These are phyloP conservation scores for Dendrobium officinale DNA, from an alignment of 106 monocot species.

Conservation along the genomic window DNA sequence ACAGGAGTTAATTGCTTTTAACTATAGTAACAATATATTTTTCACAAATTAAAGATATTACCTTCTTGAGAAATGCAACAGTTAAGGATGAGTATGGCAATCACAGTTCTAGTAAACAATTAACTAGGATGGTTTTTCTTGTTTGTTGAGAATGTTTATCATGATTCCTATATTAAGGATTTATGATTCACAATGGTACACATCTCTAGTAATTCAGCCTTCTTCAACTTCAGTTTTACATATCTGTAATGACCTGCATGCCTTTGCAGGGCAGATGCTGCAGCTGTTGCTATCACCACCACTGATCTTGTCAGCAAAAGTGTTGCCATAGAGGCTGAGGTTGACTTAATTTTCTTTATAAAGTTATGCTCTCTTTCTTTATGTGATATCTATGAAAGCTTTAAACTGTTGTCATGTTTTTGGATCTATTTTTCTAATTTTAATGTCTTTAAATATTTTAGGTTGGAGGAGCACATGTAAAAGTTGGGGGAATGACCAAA, in stretches of 20 bases:
- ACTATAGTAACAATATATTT: not conserved
- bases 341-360: constrained; percentile 12
- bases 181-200: not conserved
- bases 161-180: not conserved
- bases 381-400: not conserved
- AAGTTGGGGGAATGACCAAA: constrained; percentile 98
- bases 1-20: too few relatives aligned
- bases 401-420: not conserved
- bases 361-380: not conserved
- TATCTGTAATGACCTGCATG: constrained; percentile 2
- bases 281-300: constrained; percentile 94
- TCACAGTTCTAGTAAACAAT: not conserved
- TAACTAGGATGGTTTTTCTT: not conserved
- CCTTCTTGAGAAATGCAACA: not conserved
- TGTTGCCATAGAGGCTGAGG: constrained; percentile 82
- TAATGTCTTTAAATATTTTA: constrained; percentile 10
- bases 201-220: not conserved
- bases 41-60: not conserved
- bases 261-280: constrained; percentile 67
- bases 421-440: constrained; percentile 6
- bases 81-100: not conserved
- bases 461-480: constrained; percentile 65
- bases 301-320: constrained; percentile 99
- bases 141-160: not conserved
- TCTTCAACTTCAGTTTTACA: not conserved